Evolutionary conservation across 2,329 filamentous ascomycete genomes (phyloP).

Genomic region (Pyrenophora seminiperda): DNA sequence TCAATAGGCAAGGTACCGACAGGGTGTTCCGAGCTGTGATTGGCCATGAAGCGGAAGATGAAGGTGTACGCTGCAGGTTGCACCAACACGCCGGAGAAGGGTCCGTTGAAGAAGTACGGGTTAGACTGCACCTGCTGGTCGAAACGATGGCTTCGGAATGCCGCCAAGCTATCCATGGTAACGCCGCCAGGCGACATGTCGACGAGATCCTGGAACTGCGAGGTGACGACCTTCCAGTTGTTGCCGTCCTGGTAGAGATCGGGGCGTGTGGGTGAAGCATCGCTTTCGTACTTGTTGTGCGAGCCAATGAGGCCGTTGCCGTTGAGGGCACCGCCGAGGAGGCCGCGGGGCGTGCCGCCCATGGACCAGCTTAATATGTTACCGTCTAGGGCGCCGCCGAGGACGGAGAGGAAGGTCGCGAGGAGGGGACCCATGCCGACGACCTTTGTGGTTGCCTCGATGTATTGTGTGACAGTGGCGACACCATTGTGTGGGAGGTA

Average conservation of each 20-base stretch:
- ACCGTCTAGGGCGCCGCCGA: slow-evolving; percentile 27
- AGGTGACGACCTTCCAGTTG: slow-evolving; percentile 27
- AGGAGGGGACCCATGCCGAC: slow-evolving; percentile 29
- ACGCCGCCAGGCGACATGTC: slow-evolving; percentile 27
- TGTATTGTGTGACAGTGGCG: slow-evolving; percentile 27
- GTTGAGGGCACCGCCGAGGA: slow-evolving; percentile 12
- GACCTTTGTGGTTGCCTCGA: slow-evolving; percentile 26
- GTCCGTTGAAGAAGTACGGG: slow-evolving; percentile 31
- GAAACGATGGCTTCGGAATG: slow-evolving; percentile 27
- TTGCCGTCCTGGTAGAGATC: slow-evolving; percentile 31
- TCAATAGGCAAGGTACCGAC: slow-evolving; percentile 21
- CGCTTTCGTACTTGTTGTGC: slow-evolving; percentile 34
- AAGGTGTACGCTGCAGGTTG: slow-evolving; percentile 35
- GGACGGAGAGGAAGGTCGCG: slow-evolving; percentile 22
- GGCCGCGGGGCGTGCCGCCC: slow-evolving; percentile 22
- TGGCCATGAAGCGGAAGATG: slow-evolving; percentile 36
- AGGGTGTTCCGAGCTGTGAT: slow-evolving; percentile 27
- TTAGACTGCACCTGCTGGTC: slow-evolving; percentile 26
- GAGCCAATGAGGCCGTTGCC: slow-evolving; percentile 27
- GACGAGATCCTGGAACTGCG: slow-evolving; percentile 30
- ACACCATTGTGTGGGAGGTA: slow-evolving; percentile 32
- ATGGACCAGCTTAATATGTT: slow-evolving; percentile 30
- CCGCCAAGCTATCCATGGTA: slow-evolving; percentile 27
- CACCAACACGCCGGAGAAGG: slow-evolving; percentile 29
- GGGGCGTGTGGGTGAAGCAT: slow-evolving; percentile 30